Conservation (phyloP, 2,329 filamentous ascomycete species). For the Colletotrichum zoysiae region DNA sequence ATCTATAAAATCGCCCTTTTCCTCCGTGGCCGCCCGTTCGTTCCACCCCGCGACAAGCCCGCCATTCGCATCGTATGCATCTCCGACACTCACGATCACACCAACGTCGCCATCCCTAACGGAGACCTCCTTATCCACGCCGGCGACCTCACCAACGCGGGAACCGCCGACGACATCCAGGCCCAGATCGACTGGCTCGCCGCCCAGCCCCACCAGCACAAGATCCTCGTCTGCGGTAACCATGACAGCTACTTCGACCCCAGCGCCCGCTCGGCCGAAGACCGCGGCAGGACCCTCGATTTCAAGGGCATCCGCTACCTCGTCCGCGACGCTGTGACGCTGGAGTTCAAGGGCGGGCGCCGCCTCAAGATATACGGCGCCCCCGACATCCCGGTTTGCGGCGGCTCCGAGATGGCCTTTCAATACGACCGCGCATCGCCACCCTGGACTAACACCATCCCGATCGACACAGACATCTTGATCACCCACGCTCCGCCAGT, state of each 20-base stretch:
- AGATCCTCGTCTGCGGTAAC: constrained; percentile 87
- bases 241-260: constrained; percentile 90
- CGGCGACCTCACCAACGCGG: constrained; percentile 84
- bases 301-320: constrained; percentile 81
- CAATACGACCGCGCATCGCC: constrained; percentile 76
- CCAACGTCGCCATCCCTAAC: constrained; percentile 70
- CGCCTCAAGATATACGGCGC: constrained; percentile 82
- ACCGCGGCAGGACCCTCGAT: constrained; percentile 69
- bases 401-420: constrained; percentile 80
- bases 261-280: constrained; percentile 67
- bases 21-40: constrained; percentile 76
- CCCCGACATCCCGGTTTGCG: constrained; percentile 82
- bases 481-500: constrained; percentile 85
- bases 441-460: constrained; percentile 80
- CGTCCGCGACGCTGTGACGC: constrained; percentile 73
- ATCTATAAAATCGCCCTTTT: constrained; percentile 74
- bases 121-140: constrained; percentile 92
- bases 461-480: constrained; percentile 79
- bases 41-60: constrained; percentile 64
- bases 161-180: constrained; percentile 81
- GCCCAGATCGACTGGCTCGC: constrained; percentile 86
- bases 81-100: constrained; percentile 85
- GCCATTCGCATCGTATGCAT: constrained; percentile 86
- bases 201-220: constrained; percentile 79
- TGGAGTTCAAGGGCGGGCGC: constrained; percentile 72